A percentile compares a stretch with the other conserved stretches of the same genome.
Evolutionary conservation across 2,329 filamentous ascomycete genomes (phyloP).

Genomic region (Plectosphaerella plurivora): DNA sequence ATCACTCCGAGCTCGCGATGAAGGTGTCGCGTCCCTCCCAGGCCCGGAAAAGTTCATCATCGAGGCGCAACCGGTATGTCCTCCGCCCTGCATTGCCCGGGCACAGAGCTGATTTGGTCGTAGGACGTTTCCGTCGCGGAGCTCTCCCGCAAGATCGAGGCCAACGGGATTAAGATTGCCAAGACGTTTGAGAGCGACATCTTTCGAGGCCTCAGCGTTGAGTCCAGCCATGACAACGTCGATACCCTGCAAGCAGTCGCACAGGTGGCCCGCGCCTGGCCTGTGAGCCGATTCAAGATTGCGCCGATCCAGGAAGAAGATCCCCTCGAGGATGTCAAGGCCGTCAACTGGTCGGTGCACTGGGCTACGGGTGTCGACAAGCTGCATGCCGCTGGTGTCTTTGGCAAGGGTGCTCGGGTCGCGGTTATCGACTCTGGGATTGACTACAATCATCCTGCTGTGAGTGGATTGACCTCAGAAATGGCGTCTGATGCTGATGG

Average conservation of each 20-base stretch:
- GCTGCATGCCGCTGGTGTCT: conserved; percentile 9
- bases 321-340: conserved; percentile 14
- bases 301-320: conserved; percentile 6
- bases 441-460: conserved; percentile 12
- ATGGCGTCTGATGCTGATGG: neutral
- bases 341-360: conserved; percentile 24
- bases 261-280: conserved; percentile 16
- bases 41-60: conserved; percentile 12
- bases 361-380: conserved; percentile 12
- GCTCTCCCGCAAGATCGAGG: conserved; percentile 9
- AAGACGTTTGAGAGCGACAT: conserved; percentile 19
- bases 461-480: neutral
- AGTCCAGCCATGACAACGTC: conserved; percentile 24
- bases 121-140: conserved; percentile 9
- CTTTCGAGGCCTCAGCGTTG: conserved; percentile 27
- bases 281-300: conserved; percentile 14
- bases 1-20: neutral
- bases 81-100: fast-evolving
- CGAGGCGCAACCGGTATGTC: conserved; percentile 11
- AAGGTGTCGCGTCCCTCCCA: neutral
- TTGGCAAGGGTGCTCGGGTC: conserved; percentile 13
- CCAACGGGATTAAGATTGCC: conserved; percentile 9
- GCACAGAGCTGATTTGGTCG: neutral
- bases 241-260: conserved; percentile 20
- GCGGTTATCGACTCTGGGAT: conserved; percentile 14